These are phyloP conservation scores for Picochlorum sp. DNA, from an alignment of 139 green algal genomes.

Conservation along the genomic window DNA sequence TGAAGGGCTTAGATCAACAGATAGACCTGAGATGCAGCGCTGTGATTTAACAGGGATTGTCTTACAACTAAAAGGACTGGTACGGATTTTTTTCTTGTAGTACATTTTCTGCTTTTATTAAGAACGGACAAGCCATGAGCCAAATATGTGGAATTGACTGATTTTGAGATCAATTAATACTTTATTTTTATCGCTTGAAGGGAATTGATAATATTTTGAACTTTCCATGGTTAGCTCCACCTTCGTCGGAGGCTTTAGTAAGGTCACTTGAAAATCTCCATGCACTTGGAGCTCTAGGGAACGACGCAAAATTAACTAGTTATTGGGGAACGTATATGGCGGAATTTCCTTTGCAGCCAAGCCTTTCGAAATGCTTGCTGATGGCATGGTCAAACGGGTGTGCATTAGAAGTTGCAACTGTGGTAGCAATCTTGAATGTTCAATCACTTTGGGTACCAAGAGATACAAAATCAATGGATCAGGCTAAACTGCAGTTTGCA, in stretches of 20 bases:
- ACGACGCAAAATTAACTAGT: conserved; percentile 14
- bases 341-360: conserved; percentile 93
- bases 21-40: conserved; percentile 93
- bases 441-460: conserved; percentile 67
- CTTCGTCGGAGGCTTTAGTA: conserved; percentile 67
- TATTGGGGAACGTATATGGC: conserved; percentile 67
- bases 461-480: conserved; percentile 76
- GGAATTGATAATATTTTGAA: conserved; percentile 90
- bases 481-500: conserved; percentile 83
- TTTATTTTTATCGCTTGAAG: too few species aligned
- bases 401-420: conserved; percentile 66
- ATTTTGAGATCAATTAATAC: neutral
- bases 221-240: conserved; percentile 95
- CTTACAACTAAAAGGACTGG: conserved; percentile 72
- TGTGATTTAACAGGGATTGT: conserved; percentile 75
- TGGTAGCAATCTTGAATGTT: conserved; percentile 87
- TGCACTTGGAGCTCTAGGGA: conserved; percentile 75
- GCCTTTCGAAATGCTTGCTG: conserved; percentile 83
- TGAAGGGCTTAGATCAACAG: conserved; percentile 5
- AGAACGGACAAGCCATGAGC: neutral
- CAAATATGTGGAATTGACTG: neutral
- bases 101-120: conserved; percentile 63
- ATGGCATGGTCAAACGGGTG: conserved; percentile 54
- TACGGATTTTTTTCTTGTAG: too few species aligned
- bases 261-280: conserved; percentile 81